phyloP scores from a whole-genome alignment of 2,329 filamentous ascomycete genomes.

The Cladosporium sp. region DNA sequence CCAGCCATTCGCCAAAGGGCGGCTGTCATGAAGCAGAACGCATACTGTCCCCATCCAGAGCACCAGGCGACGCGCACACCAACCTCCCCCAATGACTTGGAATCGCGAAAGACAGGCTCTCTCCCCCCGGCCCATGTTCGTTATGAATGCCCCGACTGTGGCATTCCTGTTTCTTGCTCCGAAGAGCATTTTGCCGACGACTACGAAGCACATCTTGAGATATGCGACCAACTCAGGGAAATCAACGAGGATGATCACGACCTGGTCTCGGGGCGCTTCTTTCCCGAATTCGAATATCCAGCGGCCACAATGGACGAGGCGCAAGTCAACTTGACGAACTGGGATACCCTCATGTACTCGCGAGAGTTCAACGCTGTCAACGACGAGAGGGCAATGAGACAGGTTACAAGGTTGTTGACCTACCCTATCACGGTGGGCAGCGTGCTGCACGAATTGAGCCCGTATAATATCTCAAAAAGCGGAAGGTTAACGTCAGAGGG shows the following conservation, averaged over 20 bases:
- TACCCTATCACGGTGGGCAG: constrained; percentile 91
- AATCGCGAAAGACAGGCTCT: constrained; percentile 53
- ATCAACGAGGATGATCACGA: constrained; percentile 99
- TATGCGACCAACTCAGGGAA: constrained; percentile 84
- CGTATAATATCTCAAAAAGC: constrained; percentile 71
- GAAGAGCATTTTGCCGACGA: constrained; percentile 95
- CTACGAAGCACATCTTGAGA: constrained; percentile 84
- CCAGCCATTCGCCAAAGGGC: constrained; percentile 81
- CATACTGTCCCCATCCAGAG: constrained; percentile 84
- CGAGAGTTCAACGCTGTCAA: constrained; percentile 88
- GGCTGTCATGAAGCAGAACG: constrained; percentile 86
- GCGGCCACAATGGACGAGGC: constrained; percentile 86
- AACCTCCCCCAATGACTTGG: constrained; percentile 57
- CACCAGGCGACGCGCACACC: constrained; percentile 71
- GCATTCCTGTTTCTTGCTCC: constrained; percentile 86
- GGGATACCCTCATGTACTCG: constrained; percentile 95
- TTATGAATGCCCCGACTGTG: constrained; percentile 95
- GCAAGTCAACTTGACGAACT: constrained; percentile 94
- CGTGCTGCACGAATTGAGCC: constrained; percentile 87
- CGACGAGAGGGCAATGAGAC: constrained; percentile 81
- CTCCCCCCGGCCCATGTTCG: constrained; percentile 73
- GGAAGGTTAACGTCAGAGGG: constrained; percentile 80
- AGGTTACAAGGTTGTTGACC: constrained; percentile 86
- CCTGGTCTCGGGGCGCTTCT: constrained; percentile 79
- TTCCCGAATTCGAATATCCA: constrained; percentile 90